Evolutionary conservation across 441 rosid genomes (phyloP).

Genomic region (Gossypium davidsonii): DNA sequence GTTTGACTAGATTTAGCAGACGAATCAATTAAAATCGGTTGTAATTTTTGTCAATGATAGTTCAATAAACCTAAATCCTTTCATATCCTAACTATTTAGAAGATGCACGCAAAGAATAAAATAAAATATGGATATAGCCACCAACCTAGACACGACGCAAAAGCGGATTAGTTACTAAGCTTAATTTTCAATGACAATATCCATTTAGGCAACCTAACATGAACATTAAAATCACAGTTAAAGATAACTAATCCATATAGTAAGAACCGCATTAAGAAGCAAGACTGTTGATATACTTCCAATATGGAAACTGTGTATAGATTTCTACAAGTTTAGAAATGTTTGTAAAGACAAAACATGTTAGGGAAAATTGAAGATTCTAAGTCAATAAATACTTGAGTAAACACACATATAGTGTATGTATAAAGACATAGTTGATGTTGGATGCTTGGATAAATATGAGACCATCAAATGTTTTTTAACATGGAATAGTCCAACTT

Average conservation of each 20-base stretch:
- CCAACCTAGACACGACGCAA: background rate
- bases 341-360: background rate
- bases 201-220: constrained; percentile 14
- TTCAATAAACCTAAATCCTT: background rate
- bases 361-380: background rate
- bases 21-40: background rate
- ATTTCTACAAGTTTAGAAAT: background rate
- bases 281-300: background rate
- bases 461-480: background rate
- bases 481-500: background rate
- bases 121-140: background rate
- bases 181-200: background rate
- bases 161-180: background rate
- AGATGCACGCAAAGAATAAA: background rate
- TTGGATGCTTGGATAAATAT: background rate
- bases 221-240: background rate
- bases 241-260: background rate
- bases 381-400: background rate
- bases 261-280: background rate
- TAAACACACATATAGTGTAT: background rate
- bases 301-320: too few species aligned
- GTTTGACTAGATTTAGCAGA: background rate
- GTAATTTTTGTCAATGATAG: background rate
- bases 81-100: constrained; percentile 1
- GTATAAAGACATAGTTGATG: too few species aligned